Evolutionary conservation across 2,329 filamentous ascomycete species (phyloP), one percentile per base, ranked within the genome.

Genomic region (Pseudocercospora crystallina): DNA sequence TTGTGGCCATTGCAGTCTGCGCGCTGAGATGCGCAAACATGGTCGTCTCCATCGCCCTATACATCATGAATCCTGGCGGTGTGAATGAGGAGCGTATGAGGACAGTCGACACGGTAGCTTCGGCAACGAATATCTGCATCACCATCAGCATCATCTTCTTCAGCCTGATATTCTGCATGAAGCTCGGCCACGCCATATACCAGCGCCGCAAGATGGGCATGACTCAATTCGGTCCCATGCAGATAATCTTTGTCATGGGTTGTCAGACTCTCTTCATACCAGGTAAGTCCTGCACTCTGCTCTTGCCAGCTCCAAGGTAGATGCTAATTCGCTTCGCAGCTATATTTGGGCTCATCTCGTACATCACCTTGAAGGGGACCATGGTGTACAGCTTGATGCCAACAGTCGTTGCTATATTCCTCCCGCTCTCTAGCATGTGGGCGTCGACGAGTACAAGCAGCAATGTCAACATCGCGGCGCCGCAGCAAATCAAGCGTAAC

Each of bases 391-490:
- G 77, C 42, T 72, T 81, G 52, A 73, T 81, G 47, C 68, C 83
- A 8, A 83, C 82, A 12, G 68, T 82, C 14, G 79, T 84, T 32
- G 79, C 79, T 50, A 76, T 86, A 53, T 82, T 82, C 55, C 77
- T 87, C 12, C 85, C 85, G 1, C 73, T 87, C 9, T 85, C 83
- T 11, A 80, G 82, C 13, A 76, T 87, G 57, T 87, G 85, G 85
- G 84, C 84, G 11, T 69, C 73, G 5, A 68, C 71, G 14, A 66
- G 61, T 42, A 65, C 65, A 29, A 53, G 57, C 37, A 61, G 54
- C 43, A 59, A 58, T 40, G 52, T 51, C 52, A 62, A 60, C 50
- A 59, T 58, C 43, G 56, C 54, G 52, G 63, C 53, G 32, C 58
- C 47, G 34, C 60, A 52, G 51, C 62, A 49, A 41, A 50, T 52